These are phyloP conservation scores for Globisporangium spiculum DNA, from an alignment of 352 stramenopile species.

Conservation along the genomic window DNA sequence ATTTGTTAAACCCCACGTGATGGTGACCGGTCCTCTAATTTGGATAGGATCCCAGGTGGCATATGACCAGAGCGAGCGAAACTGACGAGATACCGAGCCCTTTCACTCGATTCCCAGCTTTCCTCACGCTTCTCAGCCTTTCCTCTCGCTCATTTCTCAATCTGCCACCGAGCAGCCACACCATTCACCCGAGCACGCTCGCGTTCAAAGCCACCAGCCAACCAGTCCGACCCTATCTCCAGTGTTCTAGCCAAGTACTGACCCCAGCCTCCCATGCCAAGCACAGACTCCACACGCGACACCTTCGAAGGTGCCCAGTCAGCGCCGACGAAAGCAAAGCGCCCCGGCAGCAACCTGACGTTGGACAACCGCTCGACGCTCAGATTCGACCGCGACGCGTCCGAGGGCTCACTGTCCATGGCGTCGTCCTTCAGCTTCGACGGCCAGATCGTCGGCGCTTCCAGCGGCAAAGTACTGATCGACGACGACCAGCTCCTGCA, in stretches of 20 bases:
- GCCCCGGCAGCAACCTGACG: neutral
- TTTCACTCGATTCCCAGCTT: neutral
- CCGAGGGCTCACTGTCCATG: neutral
- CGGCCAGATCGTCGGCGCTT: neutral
- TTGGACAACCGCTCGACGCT: neutral
- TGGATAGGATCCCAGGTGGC: too few species aligned
- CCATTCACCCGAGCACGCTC: neutral
- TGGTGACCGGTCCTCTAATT: neutral
- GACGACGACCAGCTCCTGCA: slow-evolving; percentile 30
- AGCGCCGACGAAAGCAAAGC: neutral
- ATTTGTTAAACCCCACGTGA: neutral
- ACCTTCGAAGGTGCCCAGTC: neutral
- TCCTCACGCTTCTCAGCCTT: neutral
- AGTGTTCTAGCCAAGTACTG: neutral
- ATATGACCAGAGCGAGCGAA: neutral
- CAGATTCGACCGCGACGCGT: neutral
- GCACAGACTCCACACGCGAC: neutral
- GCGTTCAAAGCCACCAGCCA: too few species aligned
- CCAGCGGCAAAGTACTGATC: slow-evolving; percentile 20
- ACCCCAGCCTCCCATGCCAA: neutral
- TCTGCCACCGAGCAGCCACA: neutral
- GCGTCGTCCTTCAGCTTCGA: neutral
- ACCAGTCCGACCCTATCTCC: neutral
- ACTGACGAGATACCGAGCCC: slow-evolving; percentile 1
- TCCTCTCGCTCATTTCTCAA: slow-evolving; percentile 5